A percentile compares a stretch with the other conserved stretches of the same genome.
Conservation (phyloP, 305 asterid genomes). For the Solanum chacoense region DNA sequence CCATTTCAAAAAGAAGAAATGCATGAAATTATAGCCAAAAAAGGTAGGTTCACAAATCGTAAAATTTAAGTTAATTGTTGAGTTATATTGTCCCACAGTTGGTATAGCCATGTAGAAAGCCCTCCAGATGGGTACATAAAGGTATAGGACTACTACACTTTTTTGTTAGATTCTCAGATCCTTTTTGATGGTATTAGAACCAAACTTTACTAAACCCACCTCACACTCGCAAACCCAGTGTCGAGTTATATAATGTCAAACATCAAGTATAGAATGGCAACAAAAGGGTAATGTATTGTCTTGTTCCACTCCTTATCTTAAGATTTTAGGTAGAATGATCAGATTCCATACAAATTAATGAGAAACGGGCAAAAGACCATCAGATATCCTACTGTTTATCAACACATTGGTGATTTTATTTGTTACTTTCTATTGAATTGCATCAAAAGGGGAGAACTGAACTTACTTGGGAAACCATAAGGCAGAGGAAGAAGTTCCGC, state of each 20-base stretch:
- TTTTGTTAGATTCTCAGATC: not conserved
- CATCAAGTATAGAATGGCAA: not conserved
- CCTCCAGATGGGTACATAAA: not conserved
- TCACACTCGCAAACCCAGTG: not conserved
- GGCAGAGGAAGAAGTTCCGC: slow-evolving; percentile 81
- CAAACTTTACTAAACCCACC: not conserved
- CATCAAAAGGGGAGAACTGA: not conserved
- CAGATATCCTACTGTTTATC: not conserved
- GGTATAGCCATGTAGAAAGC: not conserved
- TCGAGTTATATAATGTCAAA: not conserved
- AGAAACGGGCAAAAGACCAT: not conserved
- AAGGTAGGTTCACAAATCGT: not conserved
- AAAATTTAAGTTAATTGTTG: not conserved
- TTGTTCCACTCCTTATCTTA: not conserved
- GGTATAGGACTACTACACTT: not conserved
- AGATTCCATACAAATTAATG: not conserved
- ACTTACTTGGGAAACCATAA: slow-evolving; percentile 95
- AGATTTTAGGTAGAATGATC: not conserved
- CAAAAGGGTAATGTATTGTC: not conserved
- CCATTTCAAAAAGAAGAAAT: not conserved
- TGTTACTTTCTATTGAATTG: not conserved
- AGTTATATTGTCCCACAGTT: not conserved
- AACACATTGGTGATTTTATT: not conserved
- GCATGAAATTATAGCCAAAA: not conserved
- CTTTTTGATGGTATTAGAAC: not conserved